These are phyloP conservation scores for Agapanthus africanus DNA, from an alignment of 106 monocot genomes.

Conservation along the genomic window DNA sequence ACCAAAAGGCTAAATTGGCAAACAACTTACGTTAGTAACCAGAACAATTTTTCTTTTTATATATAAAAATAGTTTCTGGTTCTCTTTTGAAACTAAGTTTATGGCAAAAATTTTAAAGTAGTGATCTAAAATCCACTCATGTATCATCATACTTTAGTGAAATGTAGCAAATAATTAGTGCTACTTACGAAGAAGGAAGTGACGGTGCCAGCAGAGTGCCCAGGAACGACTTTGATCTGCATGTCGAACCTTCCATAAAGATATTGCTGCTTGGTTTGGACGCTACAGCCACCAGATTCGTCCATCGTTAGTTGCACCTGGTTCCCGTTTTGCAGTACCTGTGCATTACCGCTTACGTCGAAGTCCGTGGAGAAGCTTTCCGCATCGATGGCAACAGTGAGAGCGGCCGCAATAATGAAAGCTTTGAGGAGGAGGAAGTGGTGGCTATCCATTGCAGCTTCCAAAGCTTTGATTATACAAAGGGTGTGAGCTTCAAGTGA, in stretches of 20 bases:
- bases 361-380: constrained; percentile 8
- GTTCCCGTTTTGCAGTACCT: neutral
- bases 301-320: constrained; percentile 5
- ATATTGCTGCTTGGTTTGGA: neutral
- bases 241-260: constrained; percentile 10
- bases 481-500: no score
- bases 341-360: neutral
- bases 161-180: no score
- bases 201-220: constrained; percentile 1
- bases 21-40: no score
- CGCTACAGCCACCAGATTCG: neutral
- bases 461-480: no score
- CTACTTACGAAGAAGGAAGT: constrained; percentile 7
- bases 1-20: no score
- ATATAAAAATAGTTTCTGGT: neutral
- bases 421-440: no score
- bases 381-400: no score
- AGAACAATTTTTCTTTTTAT: neutral
- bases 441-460: no score
- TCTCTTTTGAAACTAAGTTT: neutral
- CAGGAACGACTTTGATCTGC: constrained; percentile 4
- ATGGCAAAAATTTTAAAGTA: neutral
- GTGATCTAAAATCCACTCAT: no score
- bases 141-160: no score
- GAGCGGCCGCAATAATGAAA: no score